Conservation (phyloP, 2,329 filamentous ascomycete genomes). For the Penicillium italicum region DNA sequence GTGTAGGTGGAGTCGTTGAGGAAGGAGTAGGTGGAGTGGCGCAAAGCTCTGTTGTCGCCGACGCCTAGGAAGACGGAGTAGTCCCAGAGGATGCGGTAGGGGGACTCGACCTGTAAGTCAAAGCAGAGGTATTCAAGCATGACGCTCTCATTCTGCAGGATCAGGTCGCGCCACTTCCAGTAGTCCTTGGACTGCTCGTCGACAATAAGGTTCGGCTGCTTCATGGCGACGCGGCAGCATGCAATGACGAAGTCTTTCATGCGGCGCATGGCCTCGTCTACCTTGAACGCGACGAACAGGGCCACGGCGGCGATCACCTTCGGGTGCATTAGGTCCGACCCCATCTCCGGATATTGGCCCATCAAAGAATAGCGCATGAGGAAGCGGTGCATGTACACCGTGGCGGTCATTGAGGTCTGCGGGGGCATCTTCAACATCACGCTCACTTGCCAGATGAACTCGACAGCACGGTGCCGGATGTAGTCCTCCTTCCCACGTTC, state of each 20-base stretch:
- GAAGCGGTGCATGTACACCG: constrained; percentile 93
- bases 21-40: constrained; percentile 89
- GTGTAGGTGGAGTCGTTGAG: constrained; percentile 88
- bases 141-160: constrained; percentile 85
- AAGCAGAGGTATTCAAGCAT: constrained; percentile 92
- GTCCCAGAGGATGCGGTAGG: constrained; percentile 79
- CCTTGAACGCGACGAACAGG: constrained; percentile 92
- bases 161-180: constrained; percentile 95
- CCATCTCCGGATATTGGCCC: constrained; percentile 66
- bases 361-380: constrained; percentile 76
- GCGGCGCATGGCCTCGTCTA: constrained; percentile 93
- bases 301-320: constrained; percentile 91
- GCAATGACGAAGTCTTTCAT: constrained; percentile 93
- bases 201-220: constrained; percentile 82
- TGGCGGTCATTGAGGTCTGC: constrained; percentile 78
- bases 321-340: constrained; percentile 69
- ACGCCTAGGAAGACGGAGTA: constrained; percentile 70
- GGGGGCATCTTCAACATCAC: constrained; percentile 38
- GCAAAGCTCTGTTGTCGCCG: constrained; percentile 73
- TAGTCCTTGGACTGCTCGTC: constrained; percentile 98
- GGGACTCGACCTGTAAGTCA: constrained; percentile 84
- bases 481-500: constrained; percentile 71
- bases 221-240: constrained; percentile 90
- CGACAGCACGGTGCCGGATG: constrained; percentile 83
- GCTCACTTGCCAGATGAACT: constrained; percentile 93